phyloP scores from a whole-genome alignment of 768 basidiomycete genomes.

The Tricholoma matsutake region DNA sequence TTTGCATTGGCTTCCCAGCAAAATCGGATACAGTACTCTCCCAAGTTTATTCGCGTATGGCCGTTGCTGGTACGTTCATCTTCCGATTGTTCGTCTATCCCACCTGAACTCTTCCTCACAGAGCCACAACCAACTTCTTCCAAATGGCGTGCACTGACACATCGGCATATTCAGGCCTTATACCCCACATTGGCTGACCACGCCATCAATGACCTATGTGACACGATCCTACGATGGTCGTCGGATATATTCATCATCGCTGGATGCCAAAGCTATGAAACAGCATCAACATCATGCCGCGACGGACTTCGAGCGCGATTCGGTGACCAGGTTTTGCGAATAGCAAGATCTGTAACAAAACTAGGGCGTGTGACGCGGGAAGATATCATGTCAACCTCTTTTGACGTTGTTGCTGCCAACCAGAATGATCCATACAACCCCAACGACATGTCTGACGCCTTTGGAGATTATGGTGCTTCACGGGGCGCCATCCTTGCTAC shows the following conservation, averaged over 20 bases:
- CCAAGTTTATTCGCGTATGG: slow-evolving; percentile 60
- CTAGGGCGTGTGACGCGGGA: slow-evolving; percentile 65
- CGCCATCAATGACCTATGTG: slow-evolving; percentile 67
- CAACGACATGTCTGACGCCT: slow-evolving; percentile 37
- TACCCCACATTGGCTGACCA: slow-evolving; percentile 67
- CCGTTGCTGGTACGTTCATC: slow-evolving; percentile 42
- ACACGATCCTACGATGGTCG: slow-evolving; percentile 71
- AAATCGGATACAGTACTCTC: slow-evolving; percentile 65
- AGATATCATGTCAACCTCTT: slow-evolving; percentile 75
- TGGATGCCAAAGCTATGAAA: slow-evolving; percentile 47
- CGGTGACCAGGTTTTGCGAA: slow-evolving; percentile 59
- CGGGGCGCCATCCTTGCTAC: slow-evolving; percentile 58
- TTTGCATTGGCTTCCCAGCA: slow-evolving; percentile 72
- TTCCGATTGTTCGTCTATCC: not conserved
- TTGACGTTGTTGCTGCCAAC: slow-evolving; percentile 65
- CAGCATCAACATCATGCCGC: slow-evolving; percentile 30
- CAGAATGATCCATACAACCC: slow-evolving; percentile 47
- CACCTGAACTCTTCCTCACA: slow-evolving; percentile 19
- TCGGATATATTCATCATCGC: slow-evolving; percentile 64
- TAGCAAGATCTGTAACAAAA: slow-evolving; percentile 60
- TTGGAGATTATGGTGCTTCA: slow-evolving; percentile 54
- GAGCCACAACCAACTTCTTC: slow-evolving; percentile 79
- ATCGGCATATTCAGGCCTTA: slow-evolving; percentile 62
- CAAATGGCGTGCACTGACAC: slow-evolving; percentile 74
- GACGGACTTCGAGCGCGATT: slow-evolving; percentile 43